A percentile compares a stretch with the other conserved stretches of the same genome.
Evolutionary conservation across 352 stramenopile species (phyloP).

Genomic region (Pythium aquatile): DNA sequence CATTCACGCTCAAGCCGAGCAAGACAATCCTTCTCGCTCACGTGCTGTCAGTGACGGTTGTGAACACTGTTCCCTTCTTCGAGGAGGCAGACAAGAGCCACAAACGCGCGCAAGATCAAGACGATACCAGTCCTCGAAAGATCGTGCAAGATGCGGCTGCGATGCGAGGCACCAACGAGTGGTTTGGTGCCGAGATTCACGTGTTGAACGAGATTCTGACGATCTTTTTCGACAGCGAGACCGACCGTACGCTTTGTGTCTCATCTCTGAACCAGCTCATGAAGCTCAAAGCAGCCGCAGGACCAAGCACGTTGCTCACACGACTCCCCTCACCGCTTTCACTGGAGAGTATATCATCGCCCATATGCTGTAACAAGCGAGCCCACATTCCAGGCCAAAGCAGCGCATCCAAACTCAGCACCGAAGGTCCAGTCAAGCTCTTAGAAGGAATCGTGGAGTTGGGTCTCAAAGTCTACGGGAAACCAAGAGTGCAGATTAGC

Average conservation of each 20-base stretch:
- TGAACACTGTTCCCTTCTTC: slow-evolving; percentile 38
- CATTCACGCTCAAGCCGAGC: slow-evolving; percentile 46
- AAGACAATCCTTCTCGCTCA: slow-evolving; percentile 45
- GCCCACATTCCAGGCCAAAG: slow-evolving; percentile 24
- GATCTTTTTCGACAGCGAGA: slow-evolving; percentile 50
- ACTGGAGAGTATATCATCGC: slow-evolving; percentile 19
- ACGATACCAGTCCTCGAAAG: background rate
- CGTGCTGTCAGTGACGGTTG: slow-evolving; percentile 39
- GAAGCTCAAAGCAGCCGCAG: slow-evolving; percentile 17
- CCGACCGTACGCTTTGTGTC: slow-evolving; percentile 33
- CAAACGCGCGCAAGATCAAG: background rate
- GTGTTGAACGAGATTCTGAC: slow-evolving; percentile 53
- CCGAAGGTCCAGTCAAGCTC: background rate
- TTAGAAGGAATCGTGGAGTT: slow-evolving; percentile 10
- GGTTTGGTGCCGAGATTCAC: slow-evolving; percentile 61
- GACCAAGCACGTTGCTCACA: background rate
- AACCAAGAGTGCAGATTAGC: slow-evolving; percentile 18
- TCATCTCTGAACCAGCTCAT: slow-evolving; percentile 36
- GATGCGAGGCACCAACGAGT: slow-evolving; percentile 28
- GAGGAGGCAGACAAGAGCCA: background rate
- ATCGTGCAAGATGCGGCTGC: background rate
- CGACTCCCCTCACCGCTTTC: slow-evolving; percentile 7
- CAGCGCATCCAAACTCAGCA: background rate
- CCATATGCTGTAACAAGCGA: slow-evolving; percentile 59
- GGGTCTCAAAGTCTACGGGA: slow-evolving; percentile 11